Evolutionary conservation across 1,284 basidiomycete genomes (phyloP).

Genomic region (Trichosporon asahii): DNA sequence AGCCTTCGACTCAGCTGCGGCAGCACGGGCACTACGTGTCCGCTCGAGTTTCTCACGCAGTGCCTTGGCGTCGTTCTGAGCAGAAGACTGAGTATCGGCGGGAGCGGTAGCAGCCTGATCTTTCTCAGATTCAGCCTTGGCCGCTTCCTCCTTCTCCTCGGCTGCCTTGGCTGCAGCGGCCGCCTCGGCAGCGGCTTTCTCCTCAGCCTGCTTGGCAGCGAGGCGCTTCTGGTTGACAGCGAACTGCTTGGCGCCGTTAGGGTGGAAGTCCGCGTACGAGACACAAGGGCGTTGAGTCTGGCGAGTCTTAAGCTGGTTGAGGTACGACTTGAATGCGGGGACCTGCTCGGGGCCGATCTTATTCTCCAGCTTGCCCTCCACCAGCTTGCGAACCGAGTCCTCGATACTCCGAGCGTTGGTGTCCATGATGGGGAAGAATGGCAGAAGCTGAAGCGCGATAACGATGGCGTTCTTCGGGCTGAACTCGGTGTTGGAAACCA

Average conservation of each 20-base stretch:
- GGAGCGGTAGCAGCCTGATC: constrained; percentile 10
- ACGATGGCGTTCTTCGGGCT: constrained; percentile 82
- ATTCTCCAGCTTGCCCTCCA: constrained; percentile 61
- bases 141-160: constrained; percentile 6
- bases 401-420: constrained; percentile 59
- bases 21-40: constrained; percentile 17
- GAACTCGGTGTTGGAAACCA: constrained; percentile 56
- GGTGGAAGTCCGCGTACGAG: constrained; percentile 27
- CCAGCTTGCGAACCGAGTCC: constrained; percentile 63
- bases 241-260: constrained; percentile 17
- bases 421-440: constrained; percentile 73
- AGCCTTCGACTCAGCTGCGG: constrained; percentile 11
- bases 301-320: constrained; percentile 34
- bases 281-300: constrained; percentile 32
- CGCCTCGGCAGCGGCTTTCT: constrained; percentile 17
- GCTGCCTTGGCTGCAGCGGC: constrained; percentile 14
- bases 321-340: constrained; percentile 35
- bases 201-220: constrained; percentile 6
- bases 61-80: constrained; percentile 25
- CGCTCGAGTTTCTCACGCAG: constrained; percentile 36
- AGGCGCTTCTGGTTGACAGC: not conserved
- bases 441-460: constrained; percentile 80
- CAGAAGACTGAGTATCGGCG: constrained; percentile 22
- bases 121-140: not conserved
- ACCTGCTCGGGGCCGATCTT: constrained; percentile 38